Conservation (phyloP, 2,329 filamentous ascomycete genomes). For the Exserohilum turcica region DNA sequence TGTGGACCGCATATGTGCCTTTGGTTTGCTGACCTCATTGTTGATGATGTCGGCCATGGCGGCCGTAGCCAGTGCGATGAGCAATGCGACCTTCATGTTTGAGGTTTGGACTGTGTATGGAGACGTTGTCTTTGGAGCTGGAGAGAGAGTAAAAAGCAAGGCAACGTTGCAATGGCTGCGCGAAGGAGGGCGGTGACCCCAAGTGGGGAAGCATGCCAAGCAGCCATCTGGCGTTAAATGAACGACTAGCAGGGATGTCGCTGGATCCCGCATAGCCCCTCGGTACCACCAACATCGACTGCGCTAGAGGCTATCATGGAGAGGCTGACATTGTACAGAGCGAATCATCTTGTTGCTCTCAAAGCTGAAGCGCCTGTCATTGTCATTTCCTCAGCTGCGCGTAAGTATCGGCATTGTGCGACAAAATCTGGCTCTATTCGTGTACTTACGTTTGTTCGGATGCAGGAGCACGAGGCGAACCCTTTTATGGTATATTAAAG, state of each 20-base stretch:
- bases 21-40: conserved; percentile 29
- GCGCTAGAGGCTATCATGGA: not conserved
- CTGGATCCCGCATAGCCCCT: conserved; percentile 4
- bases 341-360: too few species aligned
- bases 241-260: conserved; percentile 2
- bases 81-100: conserved; percentile 53
- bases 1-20: not conserved
- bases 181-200: conserved; percentile 6
- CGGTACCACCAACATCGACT: not conserved
- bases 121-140: not conserved
- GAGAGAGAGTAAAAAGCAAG: conserved; percentile 5
- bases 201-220: conserved; percentile 29
- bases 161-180: conserved; percentile 15
- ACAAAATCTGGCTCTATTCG: too few species aligned
- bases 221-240: conserved; percentile 16
- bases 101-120: not conserved
- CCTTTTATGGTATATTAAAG: too few species aligned
- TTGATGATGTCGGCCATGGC: conserved; percentile 44
- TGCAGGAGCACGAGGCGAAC: too few species aligned
- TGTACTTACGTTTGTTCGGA: too few species aligned
- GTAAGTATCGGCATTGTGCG: too few species aligned
- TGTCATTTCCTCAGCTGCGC: too few species aligned
- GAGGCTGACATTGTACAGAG: too few species aligned
- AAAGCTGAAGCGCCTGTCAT: too few species aligned
- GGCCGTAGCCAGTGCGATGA: conserved; percentile 58